Conservation (phyloP, 2,329 filamentous ascomycete species). For the Claviceps citrina region DNA sequence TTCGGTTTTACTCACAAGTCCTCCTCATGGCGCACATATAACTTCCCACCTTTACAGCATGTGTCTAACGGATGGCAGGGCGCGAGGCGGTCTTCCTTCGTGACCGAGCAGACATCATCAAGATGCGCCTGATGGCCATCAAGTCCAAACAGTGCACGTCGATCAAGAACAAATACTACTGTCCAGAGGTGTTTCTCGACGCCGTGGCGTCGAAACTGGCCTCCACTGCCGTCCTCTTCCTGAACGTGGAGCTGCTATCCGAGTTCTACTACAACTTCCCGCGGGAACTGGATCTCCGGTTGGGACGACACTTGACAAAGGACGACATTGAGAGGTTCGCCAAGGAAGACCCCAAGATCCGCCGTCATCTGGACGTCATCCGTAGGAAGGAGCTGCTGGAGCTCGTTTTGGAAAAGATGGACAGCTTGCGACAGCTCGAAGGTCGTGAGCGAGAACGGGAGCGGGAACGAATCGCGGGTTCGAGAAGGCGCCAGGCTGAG, state of each 20-base stretch:
- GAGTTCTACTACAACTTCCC: conserved; percentile 99
- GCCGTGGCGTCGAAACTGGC: conserved; percentile 91
- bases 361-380: conserved; percentile 80
- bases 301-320: conserved; percentile 65
- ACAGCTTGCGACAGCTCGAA: conserved; percentile 72
- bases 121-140: conserved; percentile 73
- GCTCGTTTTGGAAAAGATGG: conserved; percentile 89
- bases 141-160: conserved; percentile 80
- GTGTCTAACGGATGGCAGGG: conserved; percentile 35
- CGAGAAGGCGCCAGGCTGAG: conserved; percentile 13
- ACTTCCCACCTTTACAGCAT: not conserved
- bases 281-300: conserved; percentile 70
- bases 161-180: conserved; percentile 86
- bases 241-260: conserved; percentile 89
- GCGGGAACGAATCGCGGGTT: conserved; percentile 29
- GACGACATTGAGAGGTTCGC: conserved; percentile 81
- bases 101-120: conserved; percentile 77
- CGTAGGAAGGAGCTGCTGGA: conserved; percentile 83
- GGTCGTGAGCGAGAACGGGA: conserved; percentile 54
- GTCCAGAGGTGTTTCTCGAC: conserved; percentile 94
- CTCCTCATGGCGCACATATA: too few species aligned
- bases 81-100: conserved; percentile 88
- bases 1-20: too few species aligned
- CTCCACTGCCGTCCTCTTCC: conserved; percentile 85
- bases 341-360: conserved; percentile 80